Evolutionary conservation across 1,139 yeast genomes (phyloP).

Genomic region (Arxiozyma telluris): DNA sequence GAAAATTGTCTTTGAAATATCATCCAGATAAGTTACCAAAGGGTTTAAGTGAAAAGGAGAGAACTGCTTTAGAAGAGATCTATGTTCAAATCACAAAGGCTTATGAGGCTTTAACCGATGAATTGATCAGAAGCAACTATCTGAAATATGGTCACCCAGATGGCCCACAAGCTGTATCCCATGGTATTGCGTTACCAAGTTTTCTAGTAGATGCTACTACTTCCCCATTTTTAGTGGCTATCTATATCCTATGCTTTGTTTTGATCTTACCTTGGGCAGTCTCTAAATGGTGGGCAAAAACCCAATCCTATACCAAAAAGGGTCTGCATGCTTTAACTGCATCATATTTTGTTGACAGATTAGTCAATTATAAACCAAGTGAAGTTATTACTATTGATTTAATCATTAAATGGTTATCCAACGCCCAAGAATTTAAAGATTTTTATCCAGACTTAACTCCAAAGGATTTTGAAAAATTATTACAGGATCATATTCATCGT

Average conservation of each 20-base stretch:
- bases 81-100: constrained; percentile 85
- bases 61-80: constrained; percentile 54
- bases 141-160: constrained; percentile 93
- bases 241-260: constrained; percentile 68
- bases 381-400: constrained; percentile 51
- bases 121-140: constrained; percentile 70
- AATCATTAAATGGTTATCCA: constrained; percentile 53
- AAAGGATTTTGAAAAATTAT: constrained; percentile 42
- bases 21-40: constrained; percentile 89
- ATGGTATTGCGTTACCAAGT: constrained; percentile 93
- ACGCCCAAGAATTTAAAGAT: constrained; percentile 53
- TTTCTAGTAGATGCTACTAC: constrained; percentile 81
- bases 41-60: constrained; percentile 51
- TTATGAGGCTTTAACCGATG: constrained; percentile 91
- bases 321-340: constrained; percentile 84
- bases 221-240: constrained; percentile 51
- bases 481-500: constrained; percentile 53
- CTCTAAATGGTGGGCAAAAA: constrained; percentile 82
- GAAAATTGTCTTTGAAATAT: constrained; percentile 75
- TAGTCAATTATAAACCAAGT: constrained; percentile 71
- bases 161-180: constrained; percentile 91
- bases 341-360: constrained; percentile 50
- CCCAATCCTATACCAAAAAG: constrained; percentile 69
- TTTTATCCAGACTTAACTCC: constrained; percentile 38
- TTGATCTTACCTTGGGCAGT: constrained; percentile 71